Percentiles rank a stretch among this genome's conserved stretches.
phyloP scores from a whole-genome alignment of 345 rosid species.

The Trapa bicornis region DNA sequence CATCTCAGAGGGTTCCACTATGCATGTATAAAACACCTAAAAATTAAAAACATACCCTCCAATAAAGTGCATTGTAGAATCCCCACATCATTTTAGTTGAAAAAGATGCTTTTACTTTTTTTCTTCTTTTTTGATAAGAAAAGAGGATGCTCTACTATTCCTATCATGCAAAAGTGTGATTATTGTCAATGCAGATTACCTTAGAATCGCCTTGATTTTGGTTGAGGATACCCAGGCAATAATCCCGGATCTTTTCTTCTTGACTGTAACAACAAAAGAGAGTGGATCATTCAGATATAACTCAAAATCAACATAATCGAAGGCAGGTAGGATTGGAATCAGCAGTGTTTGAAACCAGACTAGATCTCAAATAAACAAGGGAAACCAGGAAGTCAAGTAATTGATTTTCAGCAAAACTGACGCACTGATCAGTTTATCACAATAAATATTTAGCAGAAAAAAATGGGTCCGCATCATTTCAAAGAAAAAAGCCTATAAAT shows the following conservation, averaged over 20 bases:
- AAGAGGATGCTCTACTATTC: neutral
- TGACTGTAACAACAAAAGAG: slow-evolving; percentile 28
- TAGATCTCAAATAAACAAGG: too few species aligned
- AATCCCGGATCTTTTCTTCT: slow-evolving; percentile 80
- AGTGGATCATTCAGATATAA: slow-evolving; percentile 1
- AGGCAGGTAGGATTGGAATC: neutral
- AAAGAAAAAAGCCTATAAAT: neutral
- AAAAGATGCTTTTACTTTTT: too few species aligned
- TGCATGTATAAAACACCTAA: neutral
- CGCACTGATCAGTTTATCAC: neutral
- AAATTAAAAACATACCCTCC: neutral
- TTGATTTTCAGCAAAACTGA: too few species aligned
- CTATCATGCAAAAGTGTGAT: neutral
- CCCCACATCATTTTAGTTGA: too few species aligned
- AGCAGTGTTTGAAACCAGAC: neutral
- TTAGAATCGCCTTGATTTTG: slow-evolving; percentile 69
- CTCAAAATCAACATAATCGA: neutral
- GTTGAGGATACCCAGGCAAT: slow-evolving; percentile 77
- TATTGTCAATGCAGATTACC: neutral
- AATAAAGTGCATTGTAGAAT: too few species aligned
- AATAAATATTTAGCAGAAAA: neutral
- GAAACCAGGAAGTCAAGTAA: too few species aligned
- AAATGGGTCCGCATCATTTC: neutral
- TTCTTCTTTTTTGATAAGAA: too few species aligned
- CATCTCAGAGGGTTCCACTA: neutral